Conservation (phyloP, 306 rosid species). For the Cyclanthera cordifolia region DNA sequence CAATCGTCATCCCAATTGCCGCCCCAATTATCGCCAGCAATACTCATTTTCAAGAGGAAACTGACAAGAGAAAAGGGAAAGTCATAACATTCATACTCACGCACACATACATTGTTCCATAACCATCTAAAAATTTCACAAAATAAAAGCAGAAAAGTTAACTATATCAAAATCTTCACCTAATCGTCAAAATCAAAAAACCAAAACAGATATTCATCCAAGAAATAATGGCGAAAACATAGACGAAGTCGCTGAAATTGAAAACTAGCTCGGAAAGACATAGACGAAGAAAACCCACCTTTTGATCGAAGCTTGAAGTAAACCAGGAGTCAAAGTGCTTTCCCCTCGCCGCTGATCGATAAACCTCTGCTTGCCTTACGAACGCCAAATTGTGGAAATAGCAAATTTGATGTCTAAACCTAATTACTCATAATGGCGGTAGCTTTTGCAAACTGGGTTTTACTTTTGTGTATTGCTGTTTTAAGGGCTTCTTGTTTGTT, state of each 20-base stretch:
- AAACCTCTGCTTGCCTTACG: background rate
- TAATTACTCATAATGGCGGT: background rate
- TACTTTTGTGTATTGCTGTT: background rate
- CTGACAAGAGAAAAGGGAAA: slow-evolving; percentile 12
- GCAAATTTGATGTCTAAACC: background rate
- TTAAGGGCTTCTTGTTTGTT: background rate
- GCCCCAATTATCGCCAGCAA: slow-evolving; percentile 33
- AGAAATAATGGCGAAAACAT: background rate
- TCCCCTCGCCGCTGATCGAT: background rate
- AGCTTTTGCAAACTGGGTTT: background rate
- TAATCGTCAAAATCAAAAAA: background rate
- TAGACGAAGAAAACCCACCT: background rate
- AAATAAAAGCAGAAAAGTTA: background rate
- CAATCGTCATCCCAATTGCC: slow-evolving; percentile 29
- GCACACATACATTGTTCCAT: background rate
- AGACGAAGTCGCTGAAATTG: background rate
- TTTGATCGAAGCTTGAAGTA: background rate
- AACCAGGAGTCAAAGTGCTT: too few species aligned
- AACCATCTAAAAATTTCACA: background rate
- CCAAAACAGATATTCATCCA: background rate
- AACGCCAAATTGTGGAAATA: background rate
- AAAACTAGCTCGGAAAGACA: background rate
- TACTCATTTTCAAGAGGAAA: slow-evolving; percentile 40
- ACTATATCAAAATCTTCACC: too few species aligned
- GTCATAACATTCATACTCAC: background rate